Evolutionary conservation across 768 basidiomycete genomes (phyloP), one percentile per base, ranked within the genome.

Genomic region (Lentinula guzmanii): DNA sequence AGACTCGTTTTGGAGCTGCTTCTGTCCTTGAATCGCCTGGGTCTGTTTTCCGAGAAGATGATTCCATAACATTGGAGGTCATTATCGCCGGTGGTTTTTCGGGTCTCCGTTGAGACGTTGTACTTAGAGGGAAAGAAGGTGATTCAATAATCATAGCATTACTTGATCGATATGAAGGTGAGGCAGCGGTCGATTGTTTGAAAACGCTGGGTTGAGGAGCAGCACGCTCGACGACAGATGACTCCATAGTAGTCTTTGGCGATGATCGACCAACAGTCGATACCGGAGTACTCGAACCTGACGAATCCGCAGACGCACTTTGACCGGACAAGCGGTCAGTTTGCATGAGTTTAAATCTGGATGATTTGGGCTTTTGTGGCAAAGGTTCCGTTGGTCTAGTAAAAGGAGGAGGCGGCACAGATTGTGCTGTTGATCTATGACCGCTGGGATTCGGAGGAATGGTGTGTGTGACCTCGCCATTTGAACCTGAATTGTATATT

Each of bases 401-500:
- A 39, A 55, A 62, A 53, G 61, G 39, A 45, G 62, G 39, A 56
- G 62, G 34, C 9, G 62, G 37, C 16, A 62, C 39, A 50, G 61
- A 51, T 13, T 11, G 53, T 13, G 8, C 5, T 39, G 16, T 54
- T 11, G 34, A 16, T 6, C 0, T 37, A 16, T n/a, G 10, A 2
- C 15, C 48, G 62, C 72, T 67, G 31, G 74, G 66, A 11, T 76
- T 75, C 28, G 58, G 37, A 52, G 39, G 59, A 10, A 39, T 7
- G 39, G 21, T 18, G 37, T 54, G 6, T 15, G 18, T n/a, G 41
- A 7, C 11, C 39, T 56, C 59, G 2, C 35, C 59, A 62, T 79
- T 71, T 5, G 82, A 80, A 21, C 85, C 86, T 24, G 78, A 66
- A 65, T 87, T 86, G 58, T 81, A 79, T 15, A 85, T 69, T 58